Conservation (phyloP, 257 asterid genomes). For the Solanum piurae region DNA sequence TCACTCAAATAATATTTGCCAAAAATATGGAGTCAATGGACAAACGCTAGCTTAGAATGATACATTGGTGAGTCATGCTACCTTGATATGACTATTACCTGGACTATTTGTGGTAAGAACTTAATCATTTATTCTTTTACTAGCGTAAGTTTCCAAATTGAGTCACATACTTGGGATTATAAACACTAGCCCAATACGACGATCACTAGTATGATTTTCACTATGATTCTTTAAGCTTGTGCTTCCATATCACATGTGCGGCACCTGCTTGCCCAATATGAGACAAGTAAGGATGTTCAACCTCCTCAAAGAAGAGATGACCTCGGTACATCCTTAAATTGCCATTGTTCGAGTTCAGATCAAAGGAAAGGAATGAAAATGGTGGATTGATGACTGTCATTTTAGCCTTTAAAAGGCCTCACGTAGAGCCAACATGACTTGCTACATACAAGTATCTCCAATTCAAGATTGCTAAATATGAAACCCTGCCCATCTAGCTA, state of each 20-base stretch:
- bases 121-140: background rate
- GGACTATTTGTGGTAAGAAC: background rate
- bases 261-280: background rate
- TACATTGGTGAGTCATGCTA: background rate
- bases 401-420: background rate
- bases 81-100: background rate
- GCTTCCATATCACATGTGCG: background rate
- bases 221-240: background rate
- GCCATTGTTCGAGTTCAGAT: background rate
- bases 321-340: background rate
- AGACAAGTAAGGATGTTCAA: background rate
- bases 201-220: background rate
- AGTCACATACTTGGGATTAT: background rate
- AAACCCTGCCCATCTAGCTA: background rate
- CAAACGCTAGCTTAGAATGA: background rate
- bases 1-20: background rate
- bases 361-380: background rate
- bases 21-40: background rate
- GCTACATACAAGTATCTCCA: background rate
- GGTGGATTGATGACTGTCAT: background rate
- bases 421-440: background rate
- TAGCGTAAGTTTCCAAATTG: background rate
- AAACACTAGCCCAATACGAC: background rate
- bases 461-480: background rate
- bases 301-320: background rate